Base-by-base conservation (phyloP, 2,329 filamentous ascomycete species). In the Aspergillus eucalypticola region DNA sequence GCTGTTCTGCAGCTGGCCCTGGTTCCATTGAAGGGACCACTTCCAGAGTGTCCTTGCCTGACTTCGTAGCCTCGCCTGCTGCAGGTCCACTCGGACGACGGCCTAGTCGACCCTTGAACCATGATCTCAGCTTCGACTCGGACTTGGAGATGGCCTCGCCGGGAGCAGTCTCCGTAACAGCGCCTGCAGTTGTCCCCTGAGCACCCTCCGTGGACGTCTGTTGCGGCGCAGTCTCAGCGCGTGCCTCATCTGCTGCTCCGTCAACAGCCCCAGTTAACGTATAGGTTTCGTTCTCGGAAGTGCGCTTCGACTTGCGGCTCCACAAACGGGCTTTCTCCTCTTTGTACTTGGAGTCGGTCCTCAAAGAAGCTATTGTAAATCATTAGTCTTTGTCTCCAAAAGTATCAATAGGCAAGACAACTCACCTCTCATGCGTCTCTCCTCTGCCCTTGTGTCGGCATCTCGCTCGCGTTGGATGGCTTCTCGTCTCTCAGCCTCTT, bases 401-500 rank as follows among this genome's bases (percentile, higher is more conserved):
- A 7, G n/a, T 19, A 7, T 29, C 29, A 32, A 15, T 23, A 15
- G 29, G 32, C 29, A 59, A 13, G 2, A n/a, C 13, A 10, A 68
- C 69, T 60, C 11, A 75, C 74, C 67, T 63, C 67, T 70, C 17
- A 67, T 58, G 41, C 64, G 65, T 52, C 68, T 72, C 50, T 73
- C 67, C 39, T 69, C 66, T 3, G 65, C 73, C 48, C 69, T 74
- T 41, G 75, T 67, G 35, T 78, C 73, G 8, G 73, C 71, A 51
- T 78, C 76, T 39, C 76, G 73, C 56, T 74, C 66, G 46, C 73
- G 77, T 50, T 79, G 74, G 15, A 75, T 66, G 11, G 71, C 81
- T 52, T 84, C 83, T 53, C 87, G 82, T 56, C 87, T 83, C 70
- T 88, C 83, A 67, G 84, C 83, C 64, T 87, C 82, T 60, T 91